Evolutionary conservation across 192 early-diverging fungal species (phyloP).

Genomic region (Borealophlyctis nickersoniae): DNA sequence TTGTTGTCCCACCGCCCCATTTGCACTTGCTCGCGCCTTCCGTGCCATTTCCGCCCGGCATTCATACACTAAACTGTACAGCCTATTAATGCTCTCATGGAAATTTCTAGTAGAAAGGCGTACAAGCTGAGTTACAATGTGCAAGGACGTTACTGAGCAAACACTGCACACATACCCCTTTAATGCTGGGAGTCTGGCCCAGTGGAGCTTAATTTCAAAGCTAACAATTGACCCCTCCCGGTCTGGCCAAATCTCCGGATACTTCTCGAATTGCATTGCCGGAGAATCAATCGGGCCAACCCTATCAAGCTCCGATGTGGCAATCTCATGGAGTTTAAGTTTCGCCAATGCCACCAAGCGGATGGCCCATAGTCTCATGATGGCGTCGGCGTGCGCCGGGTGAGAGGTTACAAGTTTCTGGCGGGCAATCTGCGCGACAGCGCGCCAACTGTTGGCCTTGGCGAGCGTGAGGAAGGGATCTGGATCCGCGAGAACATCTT

Average conservation of each 20-base stretch:
- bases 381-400: slow-evolving; percentile 25
- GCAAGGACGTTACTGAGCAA: slow-evolving; percentile 3
- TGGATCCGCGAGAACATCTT: slow-evolving; percentile 14
- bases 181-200: slow-evolving; percentile 15
- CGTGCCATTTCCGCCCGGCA: neutral
- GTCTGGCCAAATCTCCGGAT: slow-evolving; percentile 26
- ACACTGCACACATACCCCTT: slow-evolving; percentile 26
- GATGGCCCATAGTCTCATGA: slow-evolving; percentile 36
- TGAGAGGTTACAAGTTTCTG: slow-evolving; percentile 29
- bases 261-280: slow-evolving; percentile 17
- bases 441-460: slow-evolving; percentile 31
- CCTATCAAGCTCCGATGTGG: slow-evolving; percentile 29
- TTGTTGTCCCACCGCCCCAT: neutral
- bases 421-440: slow-evolving; percentile 27
- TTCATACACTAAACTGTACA: slow-evolving; percentile 27
- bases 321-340: slow-evolving; percentile 34
- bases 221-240: slow-evolving; percentile 27
- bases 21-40: neutral
- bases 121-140: too few relatives aligned
- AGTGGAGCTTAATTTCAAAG: slow-evolving; percentile 26
- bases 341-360: slow-evolving; percentile 33
- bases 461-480: slow-evolving; percentile 28
- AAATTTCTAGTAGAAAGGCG: too few relatives aligned
- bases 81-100: slow-evolving; percentile 25
- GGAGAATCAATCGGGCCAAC: slow-evolving; percentile 17